These are phyloP conservation scores for Syzygium aqueum DNA, from an alignment of 345 rosid genomes.

Conservation along the genomic window DNA sequence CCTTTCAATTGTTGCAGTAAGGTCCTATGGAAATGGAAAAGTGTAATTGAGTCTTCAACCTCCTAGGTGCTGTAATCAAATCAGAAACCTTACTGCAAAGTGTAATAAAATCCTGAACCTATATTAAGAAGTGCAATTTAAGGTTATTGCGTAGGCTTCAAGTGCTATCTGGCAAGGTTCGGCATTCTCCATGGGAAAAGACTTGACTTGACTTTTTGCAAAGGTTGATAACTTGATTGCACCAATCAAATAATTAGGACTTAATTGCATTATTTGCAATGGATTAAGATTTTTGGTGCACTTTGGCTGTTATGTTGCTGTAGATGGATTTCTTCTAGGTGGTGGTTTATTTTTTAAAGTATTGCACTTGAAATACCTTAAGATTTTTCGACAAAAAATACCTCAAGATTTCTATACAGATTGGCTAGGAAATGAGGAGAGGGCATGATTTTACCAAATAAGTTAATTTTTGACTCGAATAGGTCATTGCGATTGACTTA, in stretches of 20 bases:
- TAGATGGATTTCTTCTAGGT: neutral
- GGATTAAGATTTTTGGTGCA: neutral
- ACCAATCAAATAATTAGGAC: neutral
- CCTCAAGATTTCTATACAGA: neutral
- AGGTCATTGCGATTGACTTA: neutral
- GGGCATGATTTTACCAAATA: neutral
- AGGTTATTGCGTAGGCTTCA: neutral
- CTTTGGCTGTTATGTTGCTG: neutral
- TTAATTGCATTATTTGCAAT: neutral
- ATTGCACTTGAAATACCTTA: neutral
- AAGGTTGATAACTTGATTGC: neutral
- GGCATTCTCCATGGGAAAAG: neutral
- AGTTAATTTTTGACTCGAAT: neutral
- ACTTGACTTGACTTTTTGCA: neutral
- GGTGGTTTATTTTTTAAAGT: neutral
- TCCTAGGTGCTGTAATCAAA: neutral
- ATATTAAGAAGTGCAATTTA: neutral
- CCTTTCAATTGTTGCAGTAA: neutral
- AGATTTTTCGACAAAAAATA: neutral
- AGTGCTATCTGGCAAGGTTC: neutral
- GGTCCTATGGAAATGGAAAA: neutral
- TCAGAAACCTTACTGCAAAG: neutral
- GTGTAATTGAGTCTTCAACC: neutral
- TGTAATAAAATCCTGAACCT: neutral
- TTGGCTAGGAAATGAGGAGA: neutral